These are phyloP conservation scores for Tricholoma sp. DNA, from an alignment of 768 basidiomycete species.

Conservation along the genomic window DNA sequence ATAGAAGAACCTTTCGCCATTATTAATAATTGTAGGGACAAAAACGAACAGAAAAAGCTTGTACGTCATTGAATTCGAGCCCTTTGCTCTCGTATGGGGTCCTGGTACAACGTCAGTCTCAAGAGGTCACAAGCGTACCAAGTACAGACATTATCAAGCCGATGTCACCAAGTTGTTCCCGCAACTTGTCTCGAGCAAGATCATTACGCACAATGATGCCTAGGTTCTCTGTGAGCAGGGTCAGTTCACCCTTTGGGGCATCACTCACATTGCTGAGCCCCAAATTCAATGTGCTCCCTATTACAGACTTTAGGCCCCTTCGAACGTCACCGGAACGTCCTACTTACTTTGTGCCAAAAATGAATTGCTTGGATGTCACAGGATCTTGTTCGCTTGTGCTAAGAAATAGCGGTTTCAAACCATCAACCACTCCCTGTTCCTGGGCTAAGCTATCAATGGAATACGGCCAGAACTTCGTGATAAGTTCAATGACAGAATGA, in stretches of 20 bases:
- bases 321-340: background rate
- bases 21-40: background rate
- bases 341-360: slow-evolving; percentile 49
- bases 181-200: slow-evolving; percentile 40
- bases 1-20: slow-evolving; percentile 56
- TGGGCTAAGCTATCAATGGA: too few species aligned
- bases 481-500: too few species aligned
- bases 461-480: too few species aligned
- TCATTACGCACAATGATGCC: slow-evolving; percentile 69
- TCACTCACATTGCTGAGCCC: slow-evolving; percentile 56
- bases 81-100: slow-evolving; percentile 64
- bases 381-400: slow-evolving; percentile 38
- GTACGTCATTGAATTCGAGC: slow-evolving; percentile 60
- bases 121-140: background rate
- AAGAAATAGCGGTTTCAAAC: slow-evolving; percentile 51
- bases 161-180: slow-evolving; percentile 48
- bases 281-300: slow-evolving; percentile 53
- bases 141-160: slow-evolving; percentile 51
- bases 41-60: background rate
- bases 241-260: background rate
- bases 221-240: slow-evolving; percentile 17
- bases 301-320: background rate
- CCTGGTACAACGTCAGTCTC: slow-evolving; percentile 18
- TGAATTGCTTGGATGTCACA: slow-evolving; percentile 43
- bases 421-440: too few species aligned